phyloP scores from a whole-genome alignment of 83 land plant genomes.

The Thuja plicata region DNA sequence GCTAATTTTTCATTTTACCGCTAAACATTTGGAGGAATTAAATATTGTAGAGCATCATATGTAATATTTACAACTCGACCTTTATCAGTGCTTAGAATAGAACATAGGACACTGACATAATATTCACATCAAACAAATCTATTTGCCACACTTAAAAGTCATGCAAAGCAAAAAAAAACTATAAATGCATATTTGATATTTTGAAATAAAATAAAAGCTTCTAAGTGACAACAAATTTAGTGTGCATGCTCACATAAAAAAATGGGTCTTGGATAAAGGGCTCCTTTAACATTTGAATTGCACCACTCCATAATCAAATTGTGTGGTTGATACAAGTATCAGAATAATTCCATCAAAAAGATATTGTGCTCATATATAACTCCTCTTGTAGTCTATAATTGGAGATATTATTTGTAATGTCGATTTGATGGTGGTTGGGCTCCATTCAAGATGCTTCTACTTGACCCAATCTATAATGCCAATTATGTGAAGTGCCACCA shows the following conservation, averaged over 20 bases:
- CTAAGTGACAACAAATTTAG: not conserved
- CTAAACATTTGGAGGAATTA: no score
- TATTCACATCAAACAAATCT: slow-evolving; percentile 57
- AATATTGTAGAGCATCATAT: no score
- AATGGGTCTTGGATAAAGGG: slow-evolving; percentile 85
- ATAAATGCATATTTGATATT: not conserved
- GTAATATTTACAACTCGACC: slow-evolving; percentile 55
- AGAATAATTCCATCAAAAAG: slow-evolving; percentile 42
- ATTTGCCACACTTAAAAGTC: not conserved
- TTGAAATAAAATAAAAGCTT: not conserved
- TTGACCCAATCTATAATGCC: slow-evolving; percentile 86
- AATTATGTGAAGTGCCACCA: slow-evolving; percentile 92
- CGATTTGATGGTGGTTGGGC: slow-evolving; percentile 85
- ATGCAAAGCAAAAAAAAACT: not conserved
- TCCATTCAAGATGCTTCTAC: slow-evolving; percentile 79
- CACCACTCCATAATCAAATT: slow-evolving; percentile 90
- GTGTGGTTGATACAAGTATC: slow-evolving; percentile 60
- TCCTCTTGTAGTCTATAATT: slow-evolving; percentile 50
- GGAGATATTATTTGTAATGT: slow-evolving; percentile 83
- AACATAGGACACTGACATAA: slow-evolving; percentile 74
- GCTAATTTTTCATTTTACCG: no score
- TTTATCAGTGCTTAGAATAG: slow-evolving; percentile 56
- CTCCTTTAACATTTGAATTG: slow-evolving; percentile 75
- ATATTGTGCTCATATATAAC: slow-evolving; percentile 73
- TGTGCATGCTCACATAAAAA: slow-evolving; percentile 72